Base-by-base conservation (phyloP, 495 filamentous ascomycete species). In the Glutinoglossum americanum region DNA sequence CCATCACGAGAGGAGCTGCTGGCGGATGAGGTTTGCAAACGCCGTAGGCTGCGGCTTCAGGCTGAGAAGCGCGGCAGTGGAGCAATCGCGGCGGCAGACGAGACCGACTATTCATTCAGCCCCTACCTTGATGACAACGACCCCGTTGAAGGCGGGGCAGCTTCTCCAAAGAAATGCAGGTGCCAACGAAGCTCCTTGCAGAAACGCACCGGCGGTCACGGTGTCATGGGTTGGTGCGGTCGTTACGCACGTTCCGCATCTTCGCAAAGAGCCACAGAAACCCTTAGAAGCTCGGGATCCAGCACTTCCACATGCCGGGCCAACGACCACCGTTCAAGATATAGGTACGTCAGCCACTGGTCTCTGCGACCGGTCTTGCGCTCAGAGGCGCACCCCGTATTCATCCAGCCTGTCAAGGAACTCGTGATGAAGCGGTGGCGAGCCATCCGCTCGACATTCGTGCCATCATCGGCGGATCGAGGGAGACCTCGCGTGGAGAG, bases 361-460 rank as follows among this genome's bases (percentile, higher is more conserved):
- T 27, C 49, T 13, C 54, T 64, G 13, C 49, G 62, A 19, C 51
- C 61, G 21, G 33, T 55, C 17, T 55, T 64, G 37, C 59, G 55
- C 9, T 61, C 64, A 1, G 64, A 66, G 49, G 57, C 62, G 13
- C 62, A 63, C 33, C 64, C 58, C 32, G 57, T 63, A 0, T 64
- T 62, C 37, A 54, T 66, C 5, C 63, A 66, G 47, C 64, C 64
- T 23, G 63, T 64, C 1, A 64, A 58, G 49, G 61, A 66, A 37
- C 55, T 63, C 30, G 60, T 62, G 10, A 60, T 66, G 1, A 63
- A 57, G 54, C 32, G 61, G 35, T 66, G 64, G 64, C 41, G 41
- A 45, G 41, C 41, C 41, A 45, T 45, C 17, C 41, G 41, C 17
- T 45, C 59, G 44, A 13, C 41, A n/a, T 45, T 45, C 21, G 41